Percentiles rank a stretch among this genome's conserved stretches.
Conservation (phyloP, 768 basidiomycete species). For the Cystobasidiopsis lactophilus region DNA sequence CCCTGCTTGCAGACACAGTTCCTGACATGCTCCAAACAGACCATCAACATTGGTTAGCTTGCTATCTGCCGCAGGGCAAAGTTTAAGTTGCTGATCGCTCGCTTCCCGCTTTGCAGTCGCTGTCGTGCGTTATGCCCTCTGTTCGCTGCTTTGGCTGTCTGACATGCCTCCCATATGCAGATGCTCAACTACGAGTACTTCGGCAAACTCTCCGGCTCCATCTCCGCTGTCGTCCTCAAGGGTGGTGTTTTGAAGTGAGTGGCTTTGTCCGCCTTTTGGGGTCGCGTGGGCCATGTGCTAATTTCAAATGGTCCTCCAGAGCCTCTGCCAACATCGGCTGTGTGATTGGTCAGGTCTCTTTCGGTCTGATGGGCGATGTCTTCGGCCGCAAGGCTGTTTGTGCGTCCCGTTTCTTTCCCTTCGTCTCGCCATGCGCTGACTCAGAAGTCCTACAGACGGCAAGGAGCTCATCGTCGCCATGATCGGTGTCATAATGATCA, state of each 20-base stretch:
- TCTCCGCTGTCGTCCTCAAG: constrained; percentile 17
- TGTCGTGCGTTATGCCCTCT: too few relatives aligned
- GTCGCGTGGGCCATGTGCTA: neutral
- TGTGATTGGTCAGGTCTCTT: constrained; percentile 16
- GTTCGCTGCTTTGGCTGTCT: too few relatives aligned
- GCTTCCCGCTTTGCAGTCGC: too few relatives aligned
- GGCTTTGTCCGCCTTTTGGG: neutral
- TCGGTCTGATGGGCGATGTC: constrained; percentile 14
- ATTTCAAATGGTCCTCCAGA: neutral
- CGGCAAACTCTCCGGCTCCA: constrained; percentile 39
- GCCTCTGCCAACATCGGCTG: constrained; percentile 10
- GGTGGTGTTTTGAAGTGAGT: constrained; percentile 3
- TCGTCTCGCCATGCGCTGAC: neutral
- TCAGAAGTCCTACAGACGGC: neutral
- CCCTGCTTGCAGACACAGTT: too few relatives aligned
- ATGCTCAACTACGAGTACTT: constrained; percentile 37
- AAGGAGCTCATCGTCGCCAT: constrained; percentile 66
- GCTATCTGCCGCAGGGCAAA: too few relatives aligned
- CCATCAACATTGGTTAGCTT: too few relatives aligned
- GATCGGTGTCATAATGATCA: constrained; percentile 45
- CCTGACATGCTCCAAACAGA: too few relatives aligned
- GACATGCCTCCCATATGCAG: neutral
- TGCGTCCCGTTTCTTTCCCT: constrained; percentile 29
- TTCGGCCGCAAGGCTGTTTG: constrained; percentile 20
- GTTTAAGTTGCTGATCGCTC: too few relatives aligned